Conservation (phyloP, 2,329 filamentous ascomycete species). For the Aspergillus novofumigatus region DNA sequence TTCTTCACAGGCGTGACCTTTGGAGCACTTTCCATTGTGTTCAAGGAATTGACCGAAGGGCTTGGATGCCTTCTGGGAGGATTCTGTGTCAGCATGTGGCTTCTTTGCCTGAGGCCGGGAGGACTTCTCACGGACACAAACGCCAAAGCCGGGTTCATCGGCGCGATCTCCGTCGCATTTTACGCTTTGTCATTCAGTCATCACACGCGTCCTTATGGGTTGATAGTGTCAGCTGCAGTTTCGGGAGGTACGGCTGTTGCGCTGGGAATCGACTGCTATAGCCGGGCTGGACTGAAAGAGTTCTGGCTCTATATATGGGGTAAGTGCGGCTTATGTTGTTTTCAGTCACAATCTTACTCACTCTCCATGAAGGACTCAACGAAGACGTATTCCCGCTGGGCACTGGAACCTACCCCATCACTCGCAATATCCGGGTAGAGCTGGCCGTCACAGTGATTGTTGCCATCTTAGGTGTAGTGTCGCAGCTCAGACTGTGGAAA, state of each 20-base stretch:
- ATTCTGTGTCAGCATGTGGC: slow-evolving; percentile 86
- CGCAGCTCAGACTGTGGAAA: slow-evolving; percentile 82
- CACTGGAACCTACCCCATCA: slow-evolving; percentile 76
- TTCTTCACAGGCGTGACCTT: slow-evolving; percentile 69
- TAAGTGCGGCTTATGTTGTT: slow-evolving; percentile 29
- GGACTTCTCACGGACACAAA: slow-evolving; percentile 63
- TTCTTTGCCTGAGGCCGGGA: slow-evolving; percentile 71
- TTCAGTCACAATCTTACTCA: background rate
- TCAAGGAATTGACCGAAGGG: slow-evolving; percentile 77
- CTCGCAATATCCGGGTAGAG: slow-evolving; percentile 80
- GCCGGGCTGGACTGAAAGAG: slow-evolving; percentile 83
- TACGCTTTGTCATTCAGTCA: slow-evolving; percentile 76
- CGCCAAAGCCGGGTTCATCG: slow-evolving; percentile 71
- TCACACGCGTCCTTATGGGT: slow-evolving; percentile 70
- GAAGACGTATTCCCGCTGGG: slow-evolving; percentile 71
- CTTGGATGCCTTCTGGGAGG: slow-evolving; percentile 85
- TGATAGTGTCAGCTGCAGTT: slow-evolving; percentile 75
- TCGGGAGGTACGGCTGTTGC: slow-evolving; percentile 73
- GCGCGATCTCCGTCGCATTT: slow-evolving; percentile 61
- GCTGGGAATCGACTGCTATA: slow-evolving; percentile 87
- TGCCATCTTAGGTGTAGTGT: slow-evolving; percentile 70
- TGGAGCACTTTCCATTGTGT: slow-evolving; percentile 70
- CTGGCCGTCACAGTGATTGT: slow-evolving; percentile 73
- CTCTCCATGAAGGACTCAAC: slow-evolving; percentile 53
- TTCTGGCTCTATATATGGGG: slow-evolving; percentile 94